Percentiles rank a stretch among this genome's conserved stretches.
phyloP scores from a whole-genome alignment of 345 rosid genomes.

The Citrus sp. region DNA sequence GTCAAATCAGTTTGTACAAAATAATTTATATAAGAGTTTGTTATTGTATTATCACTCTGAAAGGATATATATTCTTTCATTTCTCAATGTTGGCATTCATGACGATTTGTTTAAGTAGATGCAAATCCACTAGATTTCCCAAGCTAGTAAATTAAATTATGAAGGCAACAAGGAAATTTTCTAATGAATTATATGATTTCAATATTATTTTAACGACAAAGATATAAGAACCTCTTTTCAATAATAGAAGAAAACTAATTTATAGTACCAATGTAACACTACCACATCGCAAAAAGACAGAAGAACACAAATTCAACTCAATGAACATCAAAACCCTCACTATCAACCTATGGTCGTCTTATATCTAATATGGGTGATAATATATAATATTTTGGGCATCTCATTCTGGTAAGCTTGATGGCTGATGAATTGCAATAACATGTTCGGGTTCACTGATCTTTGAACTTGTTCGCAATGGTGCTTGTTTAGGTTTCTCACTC shows the following conservation, averaged over 20 bases:
- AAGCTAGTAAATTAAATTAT: neutral
- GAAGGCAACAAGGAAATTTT: neutral
- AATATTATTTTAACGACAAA: neutral
- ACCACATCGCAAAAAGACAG: neutral
- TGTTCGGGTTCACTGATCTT: neutral
- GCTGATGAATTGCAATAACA: constrained; percentile 3
- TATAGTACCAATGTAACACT: neutral
- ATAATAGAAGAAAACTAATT: neutral
- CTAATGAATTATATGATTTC: neutral
- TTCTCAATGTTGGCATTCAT: too few relatives aligned
- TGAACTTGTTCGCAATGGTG: neutral
- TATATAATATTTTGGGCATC: too few relatives aligned
- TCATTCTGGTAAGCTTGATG: neutral
- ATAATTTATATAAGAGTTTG: too few relatives aligned
- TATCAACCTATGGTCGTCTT: too few relatives aligned
- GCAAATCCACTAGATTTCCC: neutral
- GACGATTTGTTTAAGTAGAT: too few relatives aligned
- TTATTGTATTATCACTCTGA: too few relatives aligned
- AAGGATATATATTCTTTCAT: too few relatives aligned
- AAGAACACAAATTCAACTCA: neutral
- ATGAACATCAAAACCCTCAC: neutral
- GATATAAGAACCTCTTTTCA: neutral
- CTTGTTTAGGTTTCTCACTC: constrained; percentile 1
- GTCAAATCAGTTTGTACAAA: fast-evolving
- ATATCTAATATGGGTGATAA: too few relatives aligned